phyloP scores from a whole-genome alignment of 2,329 filamentous ascomycete species.

The Rutstroemia sydowiana region DNA sequence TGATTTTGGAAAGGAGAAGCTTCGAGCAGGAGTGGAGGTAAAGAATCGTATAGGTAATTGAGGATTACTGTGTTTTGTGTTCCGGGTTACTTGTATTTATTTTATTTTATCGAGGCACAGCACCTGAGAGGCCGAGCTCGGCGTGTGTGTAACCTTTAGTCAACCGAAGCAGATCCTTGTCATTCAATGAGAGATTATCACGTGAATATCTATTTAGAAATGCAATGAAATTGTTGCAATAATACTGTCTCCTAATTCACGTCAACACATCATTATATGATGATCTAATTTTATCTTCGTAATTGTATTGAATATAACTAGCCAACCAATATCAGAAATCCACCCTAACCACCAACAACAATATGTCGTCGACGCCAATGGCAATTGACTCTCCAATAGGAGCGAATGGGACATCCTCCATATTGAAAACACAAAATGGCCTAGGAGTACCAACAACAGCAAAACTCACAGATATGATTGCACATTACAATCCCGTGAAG shows the following conservation, averaged over 20 bases:
- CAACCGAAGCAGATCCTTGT: constrained; percentile 1
- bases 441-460: constrained; percentile 33
- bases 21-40: neutral
- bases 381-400: constrained; percentile 28
- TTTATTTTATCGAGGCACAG: constrained; percentile 3
- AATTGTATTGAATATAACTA: neutral
- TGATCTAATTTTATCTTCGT: neutral
- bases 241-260: neutral
- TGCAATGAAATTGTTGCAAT: neutral
- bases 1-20: neutral
- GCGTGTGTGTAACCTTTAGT: neutral
- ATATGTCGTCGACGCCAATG: constrained; percentile 29
- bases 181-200: neutral
- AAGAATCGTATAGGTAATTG: neutral
- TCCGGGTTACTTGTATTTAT: neutral
- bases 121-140: constrained; percentile 3
- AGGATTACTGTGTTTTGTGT: constrained; percentile 1
- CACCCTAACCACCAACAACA: neutral
- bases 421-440: constrained; percentile 14
- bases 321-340: neutral
- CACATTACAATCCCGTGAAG: constrained; percentile 71
- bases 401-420: constrained; percentile 14
- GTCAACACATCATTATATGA: too few species aligned
- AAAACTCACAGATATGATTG: constrained; percentile 71
- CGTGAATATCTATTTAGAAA: neutral